Conservation (phyloP, 495 filamentous ascomycete species). For the Acidomyces sp. region DNA sequence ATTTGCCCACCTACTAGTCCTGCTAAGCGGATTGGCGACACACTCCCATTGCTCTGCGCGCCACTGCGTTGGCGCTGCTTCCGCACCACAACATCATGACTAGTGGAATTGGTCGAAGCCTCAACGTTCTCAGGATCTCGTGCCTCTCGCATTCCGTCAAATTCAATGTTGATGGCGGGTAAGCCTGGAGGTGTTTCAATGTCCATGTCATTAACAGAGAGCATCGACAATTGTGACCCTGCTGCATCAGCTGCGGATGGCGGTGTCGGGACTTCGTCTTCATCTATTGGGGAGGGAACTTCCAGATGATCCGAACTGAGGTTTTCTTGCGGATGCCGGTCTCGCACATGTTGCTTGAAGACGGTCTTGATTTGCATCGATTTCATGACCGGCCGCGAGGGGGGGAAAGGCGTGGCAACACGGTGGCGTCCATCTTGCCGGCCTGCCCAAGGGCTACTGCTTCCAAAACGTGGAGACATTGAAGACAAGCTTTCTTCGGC, state of each 20-base stretch:
- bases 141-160: constrained; percentile 5
- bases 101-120: no score
- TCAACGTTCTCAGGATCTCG: constrained; percentile 10
- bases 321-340: constrained; percentile 17
- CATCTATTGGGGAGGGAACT: constrained; percentile 18
- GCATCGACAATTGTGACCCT: constrained; percentile 20
- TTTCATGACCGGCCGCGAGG: neutral
- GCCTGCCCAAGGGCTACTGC: constrained; percentile 12
- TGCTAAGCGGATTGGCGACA: constrained; percentile 11
- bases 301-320: constrained; percentile 11
- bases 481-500: constrained; percentile 2
- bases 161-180: constrained; percentile 13
- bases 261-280: constrained; percentile 18
- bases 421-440: constrained; percentile 2
- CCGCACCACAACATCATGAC: constrained; percentile 8
- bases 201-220: constrained; percentile 22
- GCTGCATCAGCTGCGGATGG: constrained; percentile 19
- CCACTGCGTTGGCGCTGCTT: constrained; percentile 17
- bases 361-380: constrained; percentile 3
- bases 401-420: constrained; percentile 12
- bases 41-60: constrained; percentile 9
- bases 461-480: neutral
- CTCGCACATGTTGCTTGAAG: constrained; percentile 12
- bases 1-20: constrained; percentile 29
- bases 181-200: constrained; percentile 19